These are phyloP conservation scores for Diplodia sapinea DNA, from an alignment of 2,329 filamentous ascomycete species.

Conservation along the genomic window DNA sequence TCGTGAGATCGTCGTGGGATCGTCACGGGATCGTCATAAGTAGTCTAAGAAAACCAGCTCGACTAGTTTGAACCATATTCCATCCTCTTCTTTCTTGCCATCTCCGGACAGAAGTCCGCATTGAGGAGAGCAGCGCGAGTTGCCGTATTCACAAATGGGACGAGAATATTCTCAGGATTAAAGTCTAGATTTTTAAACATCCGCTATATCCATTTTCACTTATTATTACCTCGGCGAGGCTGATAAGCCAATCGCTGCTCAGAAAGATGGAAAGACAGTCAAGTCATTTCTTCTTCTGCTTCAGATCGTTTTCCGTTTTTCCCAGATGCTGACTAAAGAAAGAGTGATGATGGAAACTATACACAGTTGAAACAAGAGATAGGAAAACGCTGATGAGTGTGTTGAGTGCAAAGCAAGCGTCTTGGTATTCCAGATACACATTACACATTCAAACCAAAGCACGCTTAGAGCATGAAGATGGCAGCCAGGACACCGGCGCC, in stretches of 20 bases:
- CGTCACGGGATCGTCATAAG: no score
- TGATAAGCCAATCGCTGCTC: background rate
- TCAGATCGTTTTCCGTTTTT: constrained; percentile 26
- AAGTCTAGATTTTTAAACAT: background rate
- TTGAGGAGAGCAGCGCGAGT: background rate
- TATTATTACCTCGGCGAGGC: background rate
- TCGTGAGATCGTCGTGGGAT: background rate
- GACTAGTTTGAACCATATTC: background rate
- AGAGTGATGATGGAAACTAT: constrained; percentile 1
- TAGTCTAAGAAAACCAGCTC: background rate
- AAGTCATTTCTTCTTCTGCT: background rate
- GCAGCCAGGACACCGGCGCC: constrained; percentile 28
- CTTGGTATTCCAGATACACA: constrained; percentile 30
- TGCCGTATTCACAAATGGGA: background rate
- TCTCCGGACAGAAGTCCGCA: background rate
- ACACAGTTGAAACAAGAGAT: constrained; percentile 5
- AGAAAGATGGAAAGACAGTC: background rate
- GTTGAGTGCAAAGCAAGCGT: background rate
- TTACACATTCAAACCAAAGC: constrained; percentile 25
- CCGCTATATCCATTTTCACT: background rate
- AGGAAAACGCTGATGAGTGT: constrained; percentile 3
- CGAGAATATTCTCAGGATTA: background rate
- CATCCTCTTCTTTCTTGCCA: background rate
- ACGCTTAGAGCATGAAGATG: constrained; percentile 27
- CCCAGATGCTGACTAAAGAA: constrained; percentile 8